Base-by-base conservation (phyloP, 1,139 yeast species). In the Nadsonia starkeyi-henricii region DNA sequence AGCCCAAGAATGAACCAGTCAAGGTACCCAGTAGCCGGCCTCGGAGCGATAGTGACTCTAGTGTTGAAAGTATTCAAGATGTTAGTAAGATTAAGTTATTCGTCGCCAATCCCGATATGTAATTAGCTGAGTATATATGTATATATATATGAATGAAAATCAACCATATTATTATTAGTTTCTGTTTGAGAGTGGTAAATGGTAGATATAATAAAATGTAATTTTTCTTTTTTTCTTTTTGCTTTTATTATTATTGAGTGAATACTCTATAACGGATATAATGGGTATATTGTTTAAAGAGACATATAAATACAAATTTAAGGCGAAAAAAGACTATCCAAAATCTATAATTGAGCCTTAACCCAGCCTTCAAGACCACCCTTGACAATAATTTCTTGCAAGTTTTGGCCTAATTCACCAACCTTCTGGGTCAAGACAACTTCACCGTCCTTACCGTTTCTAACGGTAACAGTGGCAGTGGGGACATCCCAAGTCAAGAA, bases 311-410 rank as follows among this genome's bases (percentile, higher is more conserved):
- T 23, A 23, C 28, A 23, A n/a, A n/a, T n/a, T n/a, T 9, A 9
- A 23, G 5, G 9, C 9, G 28, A 23, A 9, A 23, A 23, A 23
- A 23, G 28, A 23, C 28, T 23, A 23, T 23, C 9, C 5, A 23
- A 33, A 33, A 33, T 26, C 41, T 47, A 47, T 15, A 47, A 44
- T 43, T 47, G 49, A 39, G 89, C 75, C 67, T 78, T 83, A 53
- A 91, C 97, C 98, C 98, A 91, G 45, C 95, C 95, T 74, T 91
- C 99, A 53, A 91, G 78, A 48, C 99, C 99, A 46, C 98, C 98
- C 66, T 88, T 83, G 57, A 91, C 89, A 57, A 91, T 91, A 59
- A 91, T 91, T 58, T 91, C 98, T 69, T 91, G 99, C 63, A 91
- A 74, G 65, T 89, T 89, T 52, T 89, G 80, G 56, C 98, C 97